Percentiles rank a stretch among this genome's conserved stretches.
Conservation (phyloP, 768 basidiomycete species). For the Leccinum aurantiacum region DNA sequence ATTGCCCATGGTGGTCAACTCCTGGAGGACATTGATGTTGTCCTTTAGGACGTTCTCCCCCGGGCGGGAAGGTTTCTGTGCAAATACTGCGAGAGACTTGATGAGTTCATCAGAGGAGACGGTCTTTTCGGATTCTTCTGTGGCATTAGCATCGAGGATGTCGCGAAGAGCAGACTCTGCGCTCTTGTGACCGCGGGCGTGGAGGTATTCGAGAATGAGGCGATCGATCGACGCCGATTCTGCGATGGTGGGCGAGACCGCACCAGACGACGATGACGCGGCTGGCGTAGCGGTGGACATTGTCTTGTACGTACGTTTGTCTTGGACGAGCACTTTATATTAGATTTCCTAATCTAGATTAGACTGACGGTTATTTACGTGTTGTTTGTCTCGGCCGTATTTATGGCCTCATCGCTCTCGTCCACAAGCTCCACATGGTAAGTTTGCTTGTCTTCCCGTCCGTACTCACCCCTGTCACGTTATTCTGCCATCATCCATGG, state of each 20-base stretch:
- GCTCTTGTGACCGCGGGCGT: conserved; percentile 43
- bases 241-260: conserved; percentile 31
- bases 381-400: conserved; percentile 7
- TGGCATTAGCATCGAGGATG: conserved; percentile 31
- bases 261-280: conserved; percentile 35
- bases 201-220: conserved; percentile 50
- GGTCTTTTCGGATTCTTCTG: conserved; percentile 39
- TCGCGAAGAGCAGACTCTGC: conserved; percentile 47
- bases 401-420: neutral
- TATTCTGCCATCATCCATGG: conserved; percentile 13
- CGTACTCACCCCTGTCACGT: neutral
- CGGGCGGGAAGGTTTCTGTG: conserved; percentile 63
- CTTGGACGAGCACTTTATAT: neutral
- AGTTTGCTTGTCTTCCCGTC: neutral
- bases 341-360: conserved; percentile 3
- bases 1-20: conserved; percentile 67
- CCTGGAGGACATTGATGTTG: conserved; percentile 61
- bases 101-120: conserved; percentile 51
- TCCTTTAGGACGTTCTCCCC: conserved; percentile 75
- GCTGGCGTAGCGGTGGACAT: conserved; percentile 37
- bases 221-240: conserved; percentile 37
- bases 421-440: too few species aligned
- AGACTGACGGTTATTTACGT: conserved; percentile 3
- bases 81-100: conserved; percentile 63
- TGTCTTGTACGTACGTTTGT: neutral